Percentiles rank a stretch among this genome's conserved stretches.
phyloP scores from a whole-genome alignment of 257 asterid genomes.

The Ajuga chamaepitys region DNA sequence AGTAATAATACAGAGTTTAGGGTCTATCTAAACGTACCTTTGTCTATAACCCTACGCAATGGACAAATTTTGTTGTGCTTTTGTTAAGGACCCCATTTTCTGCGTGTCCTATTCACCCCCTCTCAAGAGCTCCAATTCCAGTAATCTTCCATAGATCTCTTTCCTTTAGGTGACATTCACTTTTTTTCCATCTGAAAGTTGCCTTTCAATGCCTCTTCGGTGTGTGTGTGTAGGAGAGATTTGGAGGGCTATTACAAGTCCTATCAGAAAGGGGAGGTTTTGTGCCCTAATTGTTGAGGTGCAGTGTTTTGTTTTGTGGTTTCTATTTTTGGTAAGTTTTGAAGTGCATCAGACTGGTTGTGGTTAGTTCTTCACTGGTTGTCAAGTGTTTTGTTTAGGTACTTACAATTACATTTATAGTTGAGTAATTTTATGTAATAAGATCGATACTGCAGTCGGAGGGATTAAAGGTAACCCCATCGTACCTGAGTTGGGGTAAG shows the following conservation, averaged over 20 bases:
- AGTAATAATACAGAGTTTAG: neutral
- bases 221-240: neutral
- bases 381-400: no score
- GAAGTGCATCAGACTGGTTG: neutral
- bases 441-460: no score
- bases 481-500: no score
- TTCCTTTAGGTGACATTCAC: neutral
- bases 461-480: no score
- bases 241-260: conserved; percentile 15
- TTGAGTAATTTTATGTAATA: no score
- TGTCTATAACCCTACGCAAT: conserved; percentile 34
- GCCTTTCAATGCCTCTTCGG: neutral
- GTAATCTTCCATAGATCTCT: no score
- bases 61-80: conserved; percentile 26
- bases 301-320: neutral
- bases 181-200: neutral
- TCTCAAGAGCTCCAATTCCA: no score
- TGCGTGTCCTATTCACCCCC: conserved; percentile 19
- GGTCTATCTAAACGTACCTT: conserved; percentile 24
- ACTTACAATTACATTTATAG: no score
- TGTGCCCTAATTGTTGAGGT: conserved; percentile 8
- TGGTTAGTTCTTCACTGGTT: neutral
- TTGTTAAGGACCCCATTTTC: conserved; percentile 24
- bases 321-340: no score
- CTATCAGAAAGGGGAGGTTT: conserved; percentile 8